Base-by-base conservation (phyloP, 129 eudicot genomes). In the Sambucus nigra region DNA sequence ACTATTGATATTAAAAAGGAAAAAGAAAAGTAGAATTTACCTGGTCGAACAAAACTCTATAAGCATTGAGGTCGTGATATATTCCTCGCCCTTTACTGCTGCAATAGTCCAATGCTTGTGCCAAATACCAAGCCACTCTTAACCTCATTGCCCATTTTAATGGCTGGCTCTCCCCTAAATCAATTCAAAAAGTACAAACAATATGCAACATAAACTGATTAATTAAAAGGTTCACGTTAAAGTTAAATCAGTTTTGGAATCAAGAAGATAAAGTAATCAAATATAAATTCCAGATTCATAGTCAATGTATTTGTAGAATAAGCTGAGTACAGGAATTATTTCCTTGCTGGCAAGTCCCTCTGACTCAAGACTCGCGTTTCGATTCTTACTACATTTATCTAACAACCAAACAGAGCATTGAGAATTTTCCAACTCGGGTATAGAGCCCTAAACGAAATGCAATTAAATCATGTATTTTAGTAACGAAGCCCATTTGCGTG, bases 61-160 rank as follows among this genome's bases (percentile, higher is more conserved):
- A 87, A 27, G 96, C 88, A 47, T 87, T 83, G 53, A 87, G 88
- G 60, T 87, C 96, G 25, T 87, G 96, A 71, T 82, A 82, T 47
- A 87, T 21, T 22, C 88, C 81, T 22, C 94, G 74, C 18, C 96
- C 94, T 67, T 69, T 87, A 62, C 69, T 68, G 60, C 78, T 66
- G 72, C 94, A 87, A 55, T 87, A 87, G 29, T 87, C 88, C 60
- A 87, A 67, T 42, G 96, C 96, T 79, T 82, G 96, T 38, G 94
- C 88, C 56, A 87, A 48, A 71, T 76, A 79, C 25, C 79, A 59
- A 19, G 83, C 96, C 57, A 87, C 96, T 47, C 96, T 79, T 57
- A 87, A 67, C 63, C 96, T 76, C 86, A 87, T 79, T 5, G 83
- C 72, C 94, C 96, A 87, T 66, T 82, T 82, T 74, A 87, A 33